Conservation (phyloP, 2,329 filamentous ascomycete species). For the Fusarium sublunatum region DNA sequence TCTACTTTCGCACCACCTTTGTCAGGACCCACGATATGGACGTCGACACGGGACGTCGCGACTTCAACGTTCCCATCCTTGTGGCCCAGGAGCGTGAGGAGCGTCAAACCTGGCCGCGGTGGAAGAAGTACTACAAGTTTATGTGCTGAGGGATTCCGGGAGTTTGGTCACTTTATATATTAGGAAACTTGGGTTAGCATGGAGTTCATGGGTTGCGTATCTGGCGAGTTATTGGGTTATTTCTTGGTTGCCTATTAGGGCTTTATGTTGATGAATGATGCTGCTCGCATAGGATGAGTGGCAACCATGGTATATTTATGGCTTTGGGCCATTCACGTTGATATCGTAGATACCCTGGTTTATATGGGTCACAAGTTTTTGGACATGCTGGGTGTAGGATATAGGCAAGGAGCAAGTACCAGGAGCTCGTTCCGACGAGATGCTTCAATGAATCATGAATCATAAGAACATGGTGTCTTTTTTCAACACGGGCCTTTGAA, state of each 20-base stretch:
- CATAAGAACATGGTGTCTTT: not conserved
- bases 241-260: conserved; percentile 1
- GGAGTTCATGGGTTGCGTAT: conserved; percentile 25
- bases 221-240: conserved; percentile 5
- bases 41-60: conserved; percentile 83
- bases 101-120: conserved; percentile 74
- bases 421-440: not conserved
- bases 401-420: not conserved
- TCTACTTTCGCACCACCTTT: conserved; percentile 76
- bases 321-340: not conserved
- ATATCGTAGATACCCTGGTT: conserved; percentile 7
- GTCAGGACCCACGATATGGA: conserved; percentile 82
- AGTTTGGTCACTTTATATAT: conserved; percentile 4
- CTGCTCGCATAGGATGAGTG: not conserved
- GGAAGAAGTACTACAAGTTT: conserved; percentile 81
- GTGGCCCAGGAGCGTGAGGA: conserved; percentile 85
- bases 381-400: not conserved
- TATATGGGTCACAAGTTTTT: not conserved
- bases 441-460: not conserved
- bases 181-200: conserved; percentile 27
- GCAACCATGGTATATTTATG: not conserved
- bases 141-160: conserved; percentile 65
- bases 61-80: conserved; percentile 83
- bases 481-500: not conserved
- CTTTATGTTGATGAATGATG: not conserved